Base-by-base conservation (phyloP, 2,329 filamentous ascomycete genomes). In the Gliomastix tumulicola region DNA sequence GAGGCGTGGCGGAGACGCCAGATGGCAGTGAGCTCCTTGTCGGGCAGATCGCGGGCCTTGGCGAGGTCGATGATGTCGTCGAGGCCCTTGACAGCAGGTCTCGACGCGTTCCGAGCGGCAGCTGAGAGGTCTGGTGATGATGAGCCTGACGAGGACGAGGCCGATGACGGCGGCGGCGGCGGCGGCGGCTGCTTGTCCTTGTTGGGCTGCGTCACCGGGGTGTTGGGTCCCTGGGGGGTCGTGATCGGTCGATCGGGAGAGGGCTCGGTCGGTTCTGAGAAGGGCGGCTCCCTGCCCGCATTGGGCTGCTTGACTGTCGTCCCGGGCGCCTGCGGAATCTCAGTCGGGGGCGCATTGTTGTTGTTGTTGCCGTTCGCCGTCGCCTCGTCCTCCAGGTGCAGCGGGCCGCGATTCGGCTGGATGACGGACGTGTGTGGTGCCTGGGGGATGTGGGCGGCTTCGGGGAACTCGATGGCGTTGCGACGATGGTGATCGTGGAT, bases 1-100 rank as follows among this genome's bases (percentile, higher is more conserved):
- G 71, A 61, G 28, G 88, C 82, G 65, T 96, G 87, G 35, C 87
- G 84, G 19, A 95, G 76, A 18, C 90, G 85, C 92, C 92, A 98
- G 49, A 97, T 74, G 21, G 82, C 77, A 50, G 88, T 82, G 38
- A 98, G 82, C 58, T 97, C 89, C 57, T 87, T 82, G 15, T 75
- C 65, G 0, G 89, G 84, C 4, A 97, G 79, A 32, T 65, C 57
- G 36, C 75, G 71, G 37, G 79, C 79, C 59, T 96, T 97, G 41
- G 79, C 69, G 34, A 97, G 69, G 64, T 97, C 84, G 51, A 98
- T 65, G 58, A 69, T 69, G 45, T 66, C 60, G 49, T 63, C 65
- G 42, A 71, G 68, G 4, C 69, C 62, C 48, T 71, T 66, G 44
- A 71, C 44, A 42, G 54, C 45, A 37, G 56, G 47, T 37, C 55